These are phyloP conservation scores for Aspergillus sparsus DNA, from an alignment of 495 filamentous ascomycete species.

Conservation along the genomic window DNA sequence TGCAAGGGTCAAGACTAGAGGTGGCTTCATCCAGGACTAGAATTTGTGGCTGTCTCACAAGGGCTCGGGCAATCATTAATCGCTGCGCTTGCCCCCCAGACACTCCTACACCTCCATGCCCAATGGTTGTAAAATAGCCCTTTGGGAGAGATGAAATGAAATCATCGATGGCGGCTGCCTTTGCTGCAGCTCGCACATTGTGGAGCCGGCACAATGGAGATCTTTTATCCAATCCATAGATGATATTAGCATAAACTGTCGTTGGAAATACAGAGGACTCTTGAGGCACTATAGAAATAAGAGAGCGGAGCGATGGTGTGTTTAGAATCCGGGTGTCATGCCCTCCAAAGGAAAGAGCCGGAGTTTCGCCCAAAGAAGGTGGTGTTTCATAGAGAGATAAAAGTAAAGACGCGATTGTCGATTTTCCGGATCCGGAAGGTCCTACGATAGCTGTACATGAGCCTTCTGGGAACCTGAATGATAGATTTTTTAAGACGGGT, in stretches of 20 bases:
- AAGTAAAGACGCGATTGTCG: slow-evolving; percentile 76
- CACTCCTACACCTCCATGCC: slow-evolving; percentile 72
- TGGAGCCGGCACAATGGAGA: slow-evolving; percentile 36
- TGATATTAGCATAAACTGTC: slow-evolving; percentile 74
- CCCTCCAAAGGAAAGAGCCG: slow-evolving; percentile 56
- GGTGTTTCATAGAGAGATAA: slow-evolving; percentile 62
- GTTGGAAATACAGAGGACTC: slow-evolving; percentile 73
- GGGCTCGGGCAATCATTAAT: slow-evolving; percentile 77
- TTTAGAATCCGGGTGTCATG: slow-evolving; percentile 58
- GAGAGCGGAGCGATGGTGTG: slow-evolving; percentile 62
- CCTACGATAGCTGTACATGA: slow-evolving; percentile 77
- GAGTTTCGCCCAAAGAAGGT: slow-evolving; percentile 19
- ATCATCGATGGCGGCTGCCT: slow-evolving; percentile 72
- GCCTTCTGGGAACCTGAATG: slow-evolving; percentile 57
- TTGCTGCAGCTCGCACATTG: slow-evolving; percentile 60
- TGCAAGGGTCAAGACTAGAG: slow-evolving; percentile 70
- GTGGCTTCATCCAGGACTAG: slow-evolving; percentile 90
- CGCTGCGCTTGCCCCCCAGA: slow-evolving; percentile 86
- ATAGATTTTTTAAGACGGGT: slow-evolving; percentile 58
- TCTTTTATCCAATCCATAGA: slow-evolving; percentile 63
- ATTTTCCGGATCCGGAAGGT: slow-evolving; percentile 84
- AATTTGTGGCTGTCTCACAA: slow-evolving; percentile 67
- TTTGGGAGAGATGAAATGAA: slow-evolving; percentile 72
- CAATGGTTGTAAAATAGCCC: slow-evolving; percentile 75
- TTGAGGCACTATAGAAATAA: slow-evolving; percentile 78